Conservation (phyloP, 1,284 basidiomycete genomes). For the Ceratobasidium sp. region DNA sequence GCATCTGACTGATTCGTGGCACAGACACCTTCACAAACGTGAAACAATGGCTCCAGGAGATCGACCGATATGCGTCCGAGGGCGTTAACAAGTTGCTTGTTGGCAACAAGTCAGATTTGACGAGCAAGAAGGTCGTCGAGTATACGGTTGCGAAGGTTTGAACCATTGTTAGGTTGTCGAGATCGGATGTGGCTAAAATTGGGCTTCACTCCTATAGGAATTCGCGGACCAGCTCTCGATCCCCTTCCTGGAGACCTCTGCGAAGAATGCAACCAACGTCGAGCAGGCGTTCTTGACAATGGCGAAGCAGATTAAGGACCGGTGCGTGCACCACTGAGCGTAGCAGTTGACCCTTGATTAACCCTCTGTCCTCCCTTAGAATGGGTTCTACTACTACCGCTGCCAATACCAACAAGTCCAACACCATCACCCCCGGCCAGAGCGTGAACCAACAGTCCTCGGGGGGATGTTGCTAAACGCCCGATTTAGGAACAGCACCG, state of each 20-base stretch:
- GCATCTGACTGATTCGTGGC: conserved; percentile 14
- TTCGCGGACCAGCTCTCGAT: conserved; percentile 96
- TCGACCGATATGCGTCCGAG: conserved; percentile 98
- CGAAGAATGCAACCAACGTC: conserved; percentile 98
- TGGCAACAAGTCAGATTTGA: conserved; percentile 98
- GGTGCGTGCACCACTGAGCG: conserved; percentile 60
- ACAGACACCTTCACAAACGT: conserved; percentile 97
- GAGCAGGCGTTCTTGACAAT: conserved; percentile 99
- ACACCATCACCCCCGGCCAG: conserved; percentile 77
- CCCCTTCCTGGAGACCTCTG: conserved; percentile 98
- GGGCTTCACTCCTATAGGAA: conserved; percentile 66
- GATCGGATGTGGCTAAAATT: conserved; percentile 33
- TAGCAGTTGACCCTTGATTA: not conserved
- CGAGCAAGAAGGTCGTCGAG: conserved; percentile 99
- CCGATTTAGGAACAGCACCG: not conserved
- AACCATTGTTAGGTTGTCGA: not conserved
- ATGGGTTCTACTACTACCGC: conserved; percentile 82
- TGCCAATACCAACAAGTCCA: conserved; percentile 71
- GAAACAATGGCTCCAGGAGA: conserved; percentile 99
- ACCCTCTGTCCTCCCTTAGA: conserved; percentile 6
- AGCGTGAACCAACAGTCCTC: conserved; percentile 77
- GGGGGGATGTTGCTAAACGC: conserved; percentile 76
- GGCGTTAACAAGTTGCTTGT: conserved; percentile 98
- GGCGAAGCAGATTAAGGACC: conserved; percentile 99
- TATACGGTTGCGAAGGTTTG: conserved; percentile 94